Percentiles rank a stretch among this genome's conserved stretches.
Conservation (phyloP, 2,329 filamentous ascomycete genomes). For the Trichoderma aggressivum region DNA sequence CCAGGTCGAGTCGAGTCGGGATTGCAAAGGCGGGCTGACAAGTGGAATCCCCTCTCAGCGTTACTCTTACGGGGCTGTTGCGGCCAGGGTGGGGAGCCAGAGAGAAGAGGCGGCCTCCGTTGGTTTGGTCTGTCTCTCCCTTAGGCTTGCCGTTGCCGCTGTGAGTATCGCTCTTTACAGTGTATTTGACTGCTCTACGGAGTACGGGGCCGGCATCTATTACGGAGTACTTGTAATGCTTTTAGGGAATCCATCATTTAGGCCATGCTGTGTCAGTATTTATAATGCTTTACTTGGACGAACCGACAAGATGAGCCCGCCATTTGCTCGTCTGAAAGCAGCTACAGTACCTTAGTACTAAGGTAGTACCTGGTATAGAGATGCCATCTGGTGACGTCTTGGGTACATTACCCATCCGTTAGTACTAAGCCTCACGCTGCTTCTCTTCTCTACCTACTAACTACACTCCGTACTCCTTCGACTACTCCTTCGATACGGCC, state of each 20-base stretch:
- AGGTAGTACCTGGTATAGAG: no score
- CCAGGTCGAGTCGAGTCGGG: not conserved
- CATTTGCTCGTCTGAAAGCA: not conserved
- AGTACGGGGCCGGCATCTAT: not conserved
- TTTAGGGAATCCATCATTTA: not conserved
- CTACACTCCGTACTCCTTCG: no score
- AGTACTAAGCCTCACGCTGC: not conserved
- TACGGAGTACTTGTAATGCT: not conserved
- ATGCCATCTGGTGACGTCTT: not conserved
- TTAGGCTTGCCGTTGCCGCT: not conserved
- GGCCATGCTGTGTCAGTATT: not conserved
- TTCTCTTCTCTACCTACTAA: not conserved
- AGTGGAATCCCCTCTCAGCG: slow-evolving; percentile 15
- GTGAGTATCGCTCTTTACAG: not conserved
- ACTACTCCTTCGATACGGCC: not conserved
- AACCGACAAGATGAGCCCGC: not conserved
- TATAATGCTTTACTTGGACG: not conserved
- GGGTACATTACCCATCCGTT: not conserved
- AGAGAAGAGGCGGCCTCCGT: slow-evolving; percentile 13
- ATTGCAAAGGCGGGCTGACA: slow-evolving; percentile 17
- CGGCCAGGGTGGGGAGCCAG: not conserved
- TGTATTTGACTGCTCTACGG: not conserved
- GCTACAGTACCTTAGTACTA: not conserved
- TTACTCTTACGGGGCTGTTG: slow-evolving; percentile 8
- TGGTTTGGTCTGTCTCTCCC: no score